phyloP scores from a whole-genome alignment of 2,329 filamentous ascomycete species.

The Tothia fuscella region DNA sequence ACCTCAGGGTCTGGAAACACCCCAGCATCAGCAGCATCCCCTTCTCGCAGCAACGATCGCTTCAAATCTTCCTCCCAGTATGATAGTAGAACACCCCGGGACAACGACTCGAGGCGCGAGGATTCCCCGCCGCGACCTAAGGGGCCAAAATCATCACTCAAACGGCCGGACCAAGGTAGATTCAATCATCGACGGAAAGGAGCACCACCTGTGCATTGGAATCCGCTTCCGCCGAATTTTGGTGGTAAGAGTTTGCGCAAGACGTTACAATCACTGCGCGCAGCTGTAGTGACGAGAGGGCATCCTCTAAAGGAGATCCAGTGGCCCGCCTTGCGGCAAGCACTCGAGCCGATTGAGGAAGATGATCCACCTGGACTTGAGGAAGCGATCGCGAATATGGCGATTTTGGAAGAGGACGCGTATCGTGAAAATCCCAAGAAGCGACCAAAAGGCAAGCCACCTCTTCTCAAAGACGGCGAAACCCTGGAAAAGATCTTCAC shows the following conservation, averaged over 20 bases:
- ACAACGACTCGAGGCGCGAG: slow-evolving; percentile 2
- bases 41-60: background rate
- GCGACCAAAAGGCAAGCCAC: slow-evolving; percentile 5
- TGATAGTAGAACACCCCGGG: background rate
- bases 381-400: slow-evolving; percentile 2
- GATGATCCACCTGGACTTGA: slow-evolving; percentile 1
- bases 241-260: slow-evolving; percentile 6
- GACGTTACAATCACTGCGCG: background rate
- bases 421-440: slow-evolving; percentile 8
- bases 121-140: background rate
- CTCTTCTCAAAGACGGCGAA: slow-evolving; percentile 3
- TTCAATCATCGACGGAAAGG: background rate
- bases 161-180: background rate
- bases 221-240: slow-evolving; percentile 4
- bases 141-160: slow-evolving; percentile 4
- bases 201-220: background rate
- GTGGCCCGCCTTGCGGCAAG: background rate
- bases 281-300: slow-evolving; percentile 2
- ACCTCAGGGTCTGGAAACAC: background rate
- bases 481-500: slow-evolving; percentile 6
- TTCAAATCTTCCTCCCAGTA: background rate
- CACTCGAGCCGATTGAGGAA: background rate
- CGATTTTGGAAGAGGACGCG: slow-evolving; percentile 7
- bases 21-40: background rate
- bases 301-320: slow-evolving; percentile 7